Evolutionary conservation across 2,329 filamentous ascomycete species (phyloP).

Genomic region (Ceratocystis papillata): DNA sequence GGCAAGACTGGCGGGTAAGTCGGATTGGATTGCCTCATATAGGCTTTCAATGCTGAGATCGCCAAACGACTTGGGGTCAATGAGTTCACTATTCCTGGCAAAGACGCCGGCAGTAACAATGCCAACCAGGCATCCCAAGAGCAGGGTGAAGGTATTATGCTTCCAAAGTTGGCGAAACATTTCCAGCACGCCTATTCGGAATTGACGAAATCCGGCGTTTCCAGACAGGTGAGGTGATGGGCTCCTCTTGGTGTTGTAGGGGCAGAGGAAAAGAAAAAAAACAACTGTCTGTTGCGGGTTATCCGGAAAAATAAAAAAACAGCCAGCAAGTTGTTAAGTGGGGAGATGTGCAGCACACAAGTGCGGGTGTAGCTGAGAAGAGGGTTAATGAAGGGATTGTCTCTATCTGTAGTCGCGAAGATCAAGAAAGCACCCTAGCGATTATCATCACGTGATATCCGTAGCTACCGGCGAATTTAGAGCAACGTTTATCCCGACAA

Average conservation of each 20-base stretch:
- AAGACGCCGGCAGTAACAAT: slow-evolving; percentile 83
- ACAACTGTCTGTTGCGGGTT: background rate
- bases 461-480: background rate
- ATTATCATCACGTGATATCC: background rate
- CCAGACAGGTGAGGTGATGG: background rate
- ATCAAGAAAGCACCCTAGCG: background rate
- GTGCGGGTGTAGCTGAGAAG: background rate
- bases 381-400: background rate
- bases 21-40: slow-evolving; percentile 70
- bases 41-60: slow-evolving; percentile 77
- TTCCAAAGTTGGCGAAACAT: slow-evolving; percentile 30
- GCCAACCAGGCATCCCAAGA: slow-evolving; percentile 80
- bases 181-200: background rate
- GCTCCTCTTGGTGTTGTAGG: background rate
- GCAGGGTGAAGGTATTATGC: slow-evolving; percentile 70
- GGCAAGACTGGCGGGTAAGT: slow-evolving; percentile 64
- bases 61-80: slow-evolving; percentile 59
- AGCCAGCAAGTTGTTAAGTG: background rate
- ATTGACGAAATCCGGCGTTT: background rate
- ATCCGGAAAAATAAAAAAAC: background rate
- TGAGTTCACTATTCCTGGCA: slow-evolving; percentile 77
- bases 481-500: background rate
- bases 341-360: background rate
- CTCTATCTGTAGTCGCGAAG: slow-evolving; percentile 4
- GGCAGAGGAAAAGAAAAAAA: background rate